These are phyloP conservation scores for Ephemerocybe angulata DNA, from an alignment of 768 basidiomycete species.

Conservation along the genomic window DNA sequence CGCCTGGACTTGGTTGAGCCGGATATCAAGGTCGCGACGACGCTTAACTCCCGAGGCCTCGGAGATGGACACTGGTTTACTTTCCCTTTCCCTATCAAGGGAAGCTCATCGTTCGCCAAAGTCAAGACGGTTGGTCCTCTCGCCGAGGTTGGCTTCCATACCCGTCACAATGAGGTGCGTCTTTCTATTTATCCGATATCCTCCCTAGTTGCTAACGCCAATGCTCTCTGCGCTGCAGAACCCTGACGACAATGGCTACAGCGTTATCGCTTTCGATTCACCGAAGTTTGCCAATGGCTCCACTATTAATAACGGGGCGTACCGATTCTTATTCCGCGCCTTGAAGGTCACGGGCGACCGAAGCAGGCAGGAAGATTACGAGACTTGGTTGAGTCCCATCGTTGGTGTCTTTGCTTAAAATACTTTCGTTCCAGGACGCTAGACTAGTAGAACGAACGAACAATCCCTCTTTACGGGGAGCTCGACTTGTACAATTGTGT, in stretches of 20 bases:
- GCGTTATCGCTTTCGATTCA: conserved; percentile 22
- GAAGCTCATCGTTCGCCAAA: conserved; percentile 37
- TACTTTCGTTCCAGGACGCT: too few species aligned
- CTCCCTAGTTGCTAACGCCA: not conserved
- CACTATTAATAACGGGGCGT: conserved; percentile 37
- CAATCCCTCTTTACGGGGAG: too few species aligned
- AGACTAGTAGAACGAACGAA: too few species aligned
- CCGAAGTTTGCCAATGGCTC: conserved; percentile 46
- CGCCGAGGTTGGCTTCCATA: conserved; percentile 41
- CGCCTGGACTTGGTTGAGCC: conserved; percentile 47
- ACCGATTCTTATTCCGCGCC: conserved; percentile 39
- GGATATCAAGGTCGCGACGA: conserved; percentile 37
- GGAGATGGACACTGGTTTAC: conserved; percentile 25
- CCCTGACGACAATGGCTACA: conserved; percentile 27
- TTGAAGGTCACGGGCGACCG: conserved; percentile 42
- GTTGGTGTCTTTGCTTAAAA: conserved; percentile 46
- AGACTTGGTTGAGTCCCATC: conserved; percentile 45
- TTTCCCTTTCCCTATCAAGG: conserved; percentile 33
- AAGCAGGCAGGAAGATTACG: conserved; percentile 40
- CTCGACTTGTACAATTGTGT: too few species aligned
- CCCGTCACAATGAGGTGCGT: conserved; percentile 44
- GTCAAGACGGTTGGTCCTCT: conserved; percentile 46
- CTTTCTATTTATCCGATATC: not conserved
- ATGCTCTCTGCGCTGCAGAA: conserved; percentile 13
- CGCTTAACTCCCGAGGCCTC: conserved; percentile 31